Evolutionary conservation across 495 filamentous ascomycete species (phyloP).

Genomic region (Friedmanniomyces endolithicus): DNA sequence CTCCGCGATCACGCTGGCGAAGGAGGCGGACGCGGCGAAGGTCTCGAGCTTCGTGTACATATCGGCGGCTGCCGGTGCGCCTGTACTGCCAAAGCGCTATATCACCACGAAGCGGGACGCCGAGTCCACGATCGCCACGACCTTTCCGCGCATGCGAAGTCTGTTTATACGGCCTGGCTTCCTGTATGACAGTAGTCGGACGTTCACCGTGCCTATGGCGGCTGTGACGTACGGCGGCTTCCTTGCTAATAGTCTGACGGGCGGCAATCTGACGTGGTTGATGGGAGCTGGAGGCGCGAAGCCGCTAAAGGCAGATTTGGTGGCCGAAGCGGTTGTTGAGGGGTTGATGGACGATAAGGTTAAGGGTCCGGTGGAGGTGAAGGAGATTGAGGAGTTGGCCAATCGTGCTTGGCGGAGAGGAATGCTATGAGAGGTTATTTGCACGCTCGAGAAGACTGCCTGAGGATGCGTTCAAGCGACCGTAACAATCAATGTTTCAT

Average conservation of each 20-base stretch:
- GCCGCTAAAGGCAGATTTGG: conserved; percentile 72
- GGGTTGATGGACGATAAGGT: conserved; percentile 28
- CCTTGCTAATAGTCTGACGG: conserved; percentile 49
- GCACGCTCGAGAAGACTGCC: neutral
- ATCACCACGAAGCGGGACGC: conserved; percentile 87
- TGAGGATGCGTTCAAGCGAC: neutral
- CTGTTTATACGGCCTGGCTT: conserved; percentile 80
- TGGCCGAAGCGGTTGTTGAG: conserved; percentile 49
- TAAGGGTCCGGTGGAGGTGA: conserved; percentile 29
- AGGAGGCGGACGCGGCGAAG: conserved; percentile 53
- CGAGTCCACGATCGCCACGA: conserved; percentile 59
- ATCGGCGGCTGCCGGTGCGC: conserved; percentile 74
- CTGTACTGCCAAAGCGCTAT: conserved; percentile 71
- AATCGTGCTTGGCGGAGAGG: conserved; percentile 31
- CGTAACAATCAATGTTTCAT: neutral
- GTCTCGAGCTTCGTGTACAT: conserved; percentile 70
- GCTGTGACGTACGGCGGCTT: conserved; percentile 51
- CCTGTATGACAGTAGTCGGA: conserved; percentile 71
- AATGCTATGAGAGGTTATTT: conserved; percentile 23
- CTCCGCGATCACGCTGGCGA: conserved; percentile 69
- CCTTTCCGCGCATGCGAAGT: conserved; percentile 59
- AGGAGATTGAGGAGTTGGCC: conserved; percentile 30
- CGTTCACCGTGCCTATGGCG: conserved; percentile 76
- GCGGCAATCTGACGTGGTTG: conserved; percentile 57
- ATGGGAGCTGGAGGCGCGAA: conserved; percentile 72